A percentile compares a stretch with the other conserved stretches of the same genome.
Evolutionary conservation across 1,284 basidiomycete species (phyloP).

Genomic region (Leccinum fallax): DNA sequence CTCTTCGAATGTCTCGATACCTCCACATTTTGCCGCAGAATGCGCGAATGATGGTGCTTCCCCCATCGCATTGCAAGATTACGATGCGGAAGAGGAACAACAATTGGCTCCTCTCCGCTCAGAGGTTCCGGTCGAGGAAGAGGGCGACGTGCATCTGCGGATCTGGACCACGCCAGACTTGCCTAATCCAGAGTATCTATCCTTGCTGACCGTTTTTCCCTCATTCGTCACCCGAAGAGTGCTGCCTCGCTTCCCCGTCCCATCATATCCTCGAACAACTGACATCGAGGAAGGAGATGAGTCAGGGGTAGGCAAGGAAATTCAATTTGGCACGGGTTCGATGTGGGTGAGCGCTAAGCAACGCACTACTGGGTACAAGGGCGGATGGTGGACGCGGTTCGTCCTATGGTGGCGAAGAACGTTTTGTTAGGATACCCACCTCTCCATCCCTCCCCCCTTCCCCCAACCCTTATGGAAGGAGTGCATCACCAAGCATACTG

Average conservation of each 20-base stretch:
- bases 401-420: constrained; percentile 69
- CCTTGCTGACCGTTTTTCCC: constrained; percentile 67
- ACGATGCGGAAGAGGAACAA: constrained; percentile 40
- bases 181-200: constrained; percentile 62
- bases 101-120: constrained; percentile 34
- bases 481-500: constrained; percentile 24
- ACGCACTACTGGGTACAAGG: constrained; percentile 63
- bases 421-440: constrained; percentile 54
- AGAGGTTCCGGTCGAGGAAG: constrained; percentile 46
- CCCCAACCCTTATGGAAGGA: constrained; percentile 1
- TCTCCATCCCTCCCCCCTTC: background rate
- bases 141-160: constrained; percentile 58
- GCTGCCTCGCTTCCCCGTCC: constrained; percentile 62
- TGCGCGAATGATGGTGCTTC: constrained; percentile 44
- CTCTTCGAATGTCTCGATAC: constrained; percentile 49
- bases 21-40: constrained; percentile 33
- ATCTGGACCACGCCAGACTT: constrained; percentile 74
- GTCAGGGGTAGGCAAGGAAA: constrained; percentile 49
- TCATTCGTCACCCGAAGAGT: constrained; percentile 63
- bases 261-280: constrained; percentile 35
- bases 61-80: constrained; percentile 34
- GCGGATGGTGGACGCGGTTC: constrained; percentile 74
- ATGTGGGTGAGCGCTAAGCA: constrained; percentile 66
- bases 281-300: constrained; percentile 70
- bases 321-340: constrained; percentile 70